These are phyloP conservation scores for Lichtheimia hyalospora DNA, from an alignment of 371 early-diverging fungal genomes.

Conservation along the genomic window DNA sequence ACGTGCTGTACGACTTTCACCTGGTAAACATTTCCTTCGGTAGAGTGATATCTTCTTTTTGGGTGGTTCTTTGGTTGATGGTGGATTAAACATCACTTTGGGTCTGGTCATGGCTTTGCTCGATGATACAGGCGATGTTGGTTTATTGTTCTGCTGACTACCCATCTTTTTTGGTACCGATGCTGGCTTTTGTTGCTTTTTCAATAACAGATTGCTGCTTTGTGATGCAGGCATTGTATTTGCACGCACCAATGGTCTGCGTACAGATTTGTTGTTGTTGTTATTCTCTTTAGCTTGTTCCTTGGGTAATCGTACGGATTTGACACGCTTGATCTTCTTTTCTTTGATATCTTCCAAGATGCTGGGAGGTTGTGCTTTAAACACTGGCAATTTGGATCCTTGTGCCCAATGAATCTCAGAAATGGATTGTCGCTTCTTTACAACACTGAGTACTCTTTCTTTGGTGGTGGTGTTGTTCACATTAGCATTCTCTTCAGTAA, in stretches of 20 bases:
- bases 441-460: slow-evolving; percentile 35
- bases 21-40: slow-evolving; percentile 34
- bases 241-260: slow-evolving; percentile 19
- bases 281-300: neutral
- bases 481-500: slow-evolving; percentile 23
- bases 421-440: slow-evolving; percentile 37
- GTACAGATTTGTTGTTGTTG: neutral
- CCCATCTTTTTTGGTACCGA: too few relatives aligned
- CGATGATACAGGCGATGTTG: slow-evolving; percentile 3
- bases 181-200: neutral
- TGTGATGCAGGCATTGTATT: slow-evolving; percentile 23
- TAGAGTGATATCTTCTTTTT: slow-evolving; percentile 25
- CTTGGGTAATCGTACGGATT: slow-evolving; percentile 13
- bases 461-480: slow-evolving; percentile 22
- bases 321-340: slow-evolving; percentile 7
- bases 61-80: slow-evolving; percentile 14
- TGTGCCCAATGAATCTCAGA: slow-evolving; percentile 36
- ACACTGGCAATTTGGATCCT: slow-evolving; percentile 44
- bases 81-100: slow-evolving; percentile 11
- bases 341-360: neutral
- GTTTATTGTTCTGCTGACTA: neutral
- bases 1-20: slow-evolving; percentile 41
- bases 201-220: slow-evolving; percentile 3
- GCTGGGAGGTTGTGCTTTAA: slow-evolving; percentile 18
- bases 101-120: neutral